phyloP scores from a whole-genome alignment of 768 basidiomycete species.

The Daedaleopsis sinensis region DNA sequence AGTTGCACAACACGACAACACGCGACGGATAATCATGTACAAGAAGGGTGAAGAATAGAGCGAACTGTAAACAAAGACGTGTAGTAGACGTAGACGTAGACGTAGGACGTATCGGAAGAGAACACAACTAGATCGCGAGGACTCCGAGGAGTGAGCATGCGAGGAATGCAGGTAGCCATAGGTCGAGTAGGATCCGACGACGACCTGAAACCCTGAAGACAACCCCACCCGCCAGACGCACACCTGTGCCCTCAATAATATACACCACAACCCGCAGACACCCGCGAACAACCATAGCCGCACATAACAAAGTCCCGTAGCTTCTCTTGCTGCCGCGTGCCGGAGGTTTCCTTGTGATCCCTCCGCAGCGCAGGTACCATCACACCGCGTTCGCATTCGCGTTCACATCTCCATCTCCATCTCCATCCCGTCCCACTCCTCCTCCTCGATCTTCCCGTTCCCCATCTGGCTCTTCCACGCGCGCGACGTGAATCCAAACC shows the following conservation, averaged over 20 bases:
- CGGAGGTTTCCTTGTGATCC: background rate
- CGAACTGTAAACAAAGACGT: background rate
- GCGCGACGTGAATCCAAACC: conserved; percentile 31
- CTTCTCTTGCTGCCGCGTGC: background rate
- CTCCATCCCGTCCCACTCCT: conserved; percentile 50
- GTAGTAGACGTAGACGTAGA: conserved; percentile 1
- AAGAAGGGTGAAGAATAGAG: background rate
- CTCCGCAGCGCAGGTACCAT: background rate
- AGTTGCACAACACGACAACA: background rate
- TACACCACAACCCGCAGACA: too few species aligned
- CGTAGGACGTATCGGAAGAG: background rate
- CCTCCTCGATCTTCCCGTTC: conserved; percentile 41
- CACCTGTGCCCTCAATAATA: background rate
- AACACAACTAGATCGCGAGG: background rate
- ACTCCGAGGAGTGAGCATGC: background rate
- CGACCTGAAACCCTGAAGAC: too few species aligned
- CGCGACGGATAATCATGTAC: conserved; percentile 13
- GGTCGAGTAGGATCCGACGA: background rate
- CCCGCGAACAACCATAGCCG: background rate
- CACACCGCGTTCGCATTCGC: background rate
- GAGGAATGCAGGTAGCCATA: background rate
- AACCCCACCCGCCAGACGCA: too few species aligned
- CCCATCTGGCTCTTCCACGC: conserved; percentile 29
- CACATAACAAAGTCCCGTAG: background rate
- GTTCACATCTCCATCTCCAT: conserved; percentile 73